Evolutionary conservation across 768 basidiomycete genomes (phyloP), one percentile per base, ranked within the genome.

Genomic region (Agrocybe praecox): DNA sequence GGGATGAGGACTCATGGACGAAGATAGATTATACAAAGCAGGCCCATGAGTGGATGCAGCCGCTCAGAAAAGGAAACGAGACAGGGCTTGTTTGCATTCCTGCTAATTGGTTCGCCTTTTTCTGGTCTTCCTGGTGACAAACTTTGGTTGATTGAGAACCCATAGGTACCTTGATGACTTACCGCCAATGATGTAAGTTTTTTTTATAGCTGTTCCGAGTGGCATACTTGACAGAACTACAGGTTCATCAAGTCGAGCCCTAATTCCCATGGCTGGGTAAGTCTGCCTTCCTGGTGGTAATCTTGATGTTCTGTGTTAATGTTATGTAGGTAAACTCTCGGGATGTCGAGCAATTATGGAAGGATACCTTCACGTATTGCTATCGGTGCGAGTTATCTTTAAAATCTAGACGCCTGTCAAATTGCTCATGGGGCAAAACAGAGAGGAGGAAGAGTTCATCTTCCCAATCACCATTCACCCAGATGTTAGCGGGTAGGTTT

Each of bases 381-480:
- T 89, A 89, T 67, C 72, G 81, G 85, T 82, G 59, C 29, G 63
- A 11, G 15, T n/a, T 3, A 12, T 21, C 32, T n/a, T 18, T 32
- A 32, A 22, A 17, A 4, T 52, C 26, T 10, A 17, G 15, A 44
- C 11, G 36, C 46, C 43, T 48, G 59, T 21, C 52, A 57, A 48
- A 34, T 61, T 43, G n/a, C n/a, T n/a, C n/a, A n/a, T n/a, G n/a
- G n/a, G n/a, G 53, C 49, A 56, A 23, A 53, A 36, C 49, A 83
- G 84, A 45, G 85, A 86, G 59, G 82, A 87, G 68, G 80, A 83
- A 61, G 78, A 82, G 66, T 86, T 88, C 55, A 79, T 86, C n/a
- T 87, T 89, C 51, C 88, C 88, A 0, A 81, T 91, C 55, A 90
- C 89, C 2, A 88, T 92, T 40, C 90, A 91, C 62, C 89, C 90